Evolutionary conservation across 1,139 yeast species (phyloP).

Genomic region (Schizosaccharomyces versatilis): DNA sequence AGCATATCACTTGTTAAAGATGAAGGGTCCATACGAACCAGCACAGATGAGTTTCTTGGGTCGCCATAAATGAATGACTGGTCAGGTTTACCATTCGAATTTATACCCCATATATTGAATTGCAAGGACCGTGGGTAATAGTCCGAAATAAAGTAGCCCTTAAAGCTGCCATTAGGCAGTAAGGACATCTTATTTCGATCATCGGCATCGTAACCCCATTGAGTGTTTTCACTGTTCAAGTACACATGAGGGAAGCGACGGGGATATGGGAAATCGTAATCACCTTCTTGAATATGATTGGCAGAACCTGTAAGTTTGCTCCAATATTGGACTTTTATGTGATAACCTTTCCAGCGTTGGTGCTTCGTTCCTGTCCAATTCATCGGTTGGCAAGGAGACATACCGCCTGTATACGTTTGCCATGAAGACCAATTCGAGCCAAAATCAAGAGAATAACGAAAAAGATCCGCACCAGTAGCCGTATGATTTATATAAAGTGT

Average conservation of each 20-base stretch:
- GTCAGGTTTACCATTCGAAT: constrained; percentile 8
- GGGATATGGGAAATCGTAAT: not conserved
- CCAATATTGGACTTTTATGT: constrained; percentile 9
- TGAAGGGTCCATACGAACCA: constrained; percentile 8
- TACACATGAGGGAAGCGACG: constrained; percentile 9
- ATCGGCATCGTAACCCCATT: constrained; percentile 10
- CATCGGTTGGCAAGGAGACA: not conserved
- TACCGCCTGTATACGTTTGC: constrained; percentile 5
- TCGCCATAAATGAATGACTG: constrained; percentile 8
- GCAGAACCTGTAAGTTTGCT: constrained; percentile 6
- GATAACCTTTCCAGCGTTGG: constrained; percentile 8
- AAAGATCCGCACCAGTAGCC: constrained; percentile 10
- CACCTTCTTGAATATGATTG: constrained; percentile 8
- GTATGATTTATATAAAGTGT: constrained; percentile 5
- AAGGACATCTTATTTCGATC: constrained; percentile 5
- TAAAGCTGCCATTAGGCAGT: constrained; percentile 6
- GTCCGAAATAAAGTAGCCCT: constrained; percentile 6
- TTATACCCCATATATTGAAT: constrained; percentile 10
- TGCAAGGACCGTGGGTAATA: constrained; percentile 7
- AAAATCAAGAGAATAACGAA: constrained; percentile 9
- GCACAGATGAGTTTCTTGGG: constrained; percentile 2
- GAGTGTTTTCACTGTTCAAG: constrained; percentile 8
- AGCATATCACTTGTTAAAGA: constrained; percentile 6
- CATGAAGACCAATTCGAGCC: constrained; percentile 7
- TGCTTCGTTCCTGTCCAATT: constrained; percentile 6